Evolutionary conservation across 495 filamentous ascomycete genomes (phyloP).

Genomic region (Aspergillus heteromorphus): DNA sequence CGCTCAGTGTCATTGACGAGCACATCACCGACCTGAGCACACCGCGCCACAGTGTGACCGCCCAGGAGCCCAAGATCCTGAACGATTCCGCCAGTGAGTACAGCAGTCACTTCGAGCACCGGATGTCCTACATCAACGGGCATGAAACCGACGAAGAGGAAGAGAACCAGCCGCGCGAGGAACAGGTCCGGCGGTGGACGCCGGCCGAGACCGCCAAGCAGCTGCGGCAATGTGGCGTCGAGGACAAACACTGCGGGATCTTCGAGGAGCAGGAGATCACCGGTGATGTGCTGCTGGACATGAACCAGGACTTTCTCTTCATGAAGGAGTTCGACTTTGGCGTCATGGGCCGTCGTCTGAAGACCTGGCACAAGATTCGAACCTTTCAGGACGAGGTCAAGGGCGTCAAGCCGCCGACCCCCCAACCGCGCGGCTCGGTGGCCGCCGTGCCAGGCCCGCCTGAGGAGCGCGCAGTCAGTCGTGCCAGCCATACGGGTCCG

Average conservation of each 20-base stretch:
- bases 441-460: slow-evolving; percentile 26
- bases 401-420: slow-evolving; percentile 23
- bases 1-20: slow-evolving; percentile 94
- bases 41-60: slow-evolving; percentile 52
- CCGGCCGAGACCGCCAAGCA: slow-evolving; percentile 78
- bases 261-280: slow-evolving; percentile 96
- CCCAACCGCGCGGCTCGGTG: slow-evolving; percentile 23
- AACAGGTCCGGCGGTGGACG: slow-evolving; percentile 68
- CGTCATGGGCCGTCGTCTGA: slow-evolving; percentile 77
- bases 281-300: slow-evolving; percentile 85
- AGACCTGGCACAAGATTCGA: slow-evolving; percentile 95
- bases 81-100: slow-evolving; percentile 89
- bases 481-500: slow-evolving; percentile 35
- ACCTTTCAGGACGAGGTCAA: slow-evolving; percentile 78
- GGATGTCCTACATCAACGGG: slow-evolving; percentile 84
- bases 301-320: slow-evolving; percentile 90
- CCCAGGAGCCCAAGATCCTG: slow-evolving; percentile 49
- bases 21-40: slow-evolving; percentile 93
- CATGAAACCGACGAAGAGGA: slow-evolving; percentile 78
- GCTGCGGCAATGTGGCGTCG: slow-evolving; percentile 73
- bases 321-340: slow-evolving; percentile 95
- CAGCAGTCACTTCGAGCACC: slow-evolving; percentile 68
- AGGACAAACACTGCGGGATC: slow-evolving; percentile 80
- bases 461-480: slow-evolving; percentile 38
- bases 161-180: slow-evolving; percentile 48